Conservation (phyloP, 176 grass and related monocot species). For the Avena atlantica region DNA sequence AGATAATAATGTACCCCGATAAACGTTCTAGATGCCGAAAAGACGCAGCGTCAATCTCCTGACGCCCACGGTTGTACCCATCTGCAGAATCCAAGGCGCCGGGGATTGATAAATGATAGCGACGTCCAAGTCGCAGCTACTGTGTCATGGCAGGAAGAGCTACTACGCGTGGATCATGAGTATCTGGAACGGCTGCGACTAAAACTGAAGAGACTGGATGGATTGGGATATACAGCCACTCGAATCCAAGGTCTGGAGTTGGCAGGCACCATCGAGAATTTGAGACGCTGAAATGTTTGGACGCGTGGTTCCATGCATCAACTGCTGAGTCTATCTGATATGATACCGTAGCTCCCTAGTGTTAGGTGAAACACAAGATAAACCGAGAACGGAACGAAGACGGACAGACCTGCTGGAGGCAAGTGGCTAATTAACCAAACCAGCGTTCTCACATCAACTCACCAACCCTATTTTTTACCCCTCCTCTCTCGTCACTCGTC, state of each 20-base stretch:
- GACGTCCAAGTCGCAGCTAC: too few relatives aligned
- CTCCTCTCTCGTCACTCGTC: background rate
- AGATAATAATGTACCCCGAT: background rate
- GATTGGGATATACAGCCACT: background rate
- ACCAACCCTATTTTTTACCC: background rate
- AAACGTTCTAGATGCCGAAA: background rate
- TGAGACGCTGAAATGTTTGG: conserved; percentile 20
- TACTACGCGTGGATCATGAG: background rate
- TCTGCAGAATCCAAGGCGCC: too few relatives aligned
- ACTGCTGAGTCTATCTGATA: background rate
- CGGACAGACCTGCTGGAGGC: background rate
- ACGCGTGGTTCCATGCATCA: background rate
- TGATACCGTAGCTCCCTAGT: background rate
- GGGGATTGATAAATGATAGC: too few relatives aligned
- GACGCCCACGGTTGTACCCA: too few relatives aligned
- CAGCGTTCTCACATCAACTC: background rate
- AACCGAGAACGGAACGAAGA: background rate
- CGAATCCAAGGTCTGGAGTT: conserved; percentile 3
- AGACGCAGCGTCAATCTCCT: background rate
- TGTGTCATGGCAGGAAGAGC: too few relatives aligned
- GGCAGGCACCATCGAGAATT: background rate
- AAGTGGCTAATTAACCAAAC: background rate
- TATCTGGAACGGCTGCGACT: background rate
- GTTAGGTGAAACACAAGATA: conserved; percentile 3
- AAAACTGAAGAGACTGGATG: background rate